phyloP scores from a whole-genome alignment of 768 basidiomycete genomes.

The Tulasnella sp. region DNA sequence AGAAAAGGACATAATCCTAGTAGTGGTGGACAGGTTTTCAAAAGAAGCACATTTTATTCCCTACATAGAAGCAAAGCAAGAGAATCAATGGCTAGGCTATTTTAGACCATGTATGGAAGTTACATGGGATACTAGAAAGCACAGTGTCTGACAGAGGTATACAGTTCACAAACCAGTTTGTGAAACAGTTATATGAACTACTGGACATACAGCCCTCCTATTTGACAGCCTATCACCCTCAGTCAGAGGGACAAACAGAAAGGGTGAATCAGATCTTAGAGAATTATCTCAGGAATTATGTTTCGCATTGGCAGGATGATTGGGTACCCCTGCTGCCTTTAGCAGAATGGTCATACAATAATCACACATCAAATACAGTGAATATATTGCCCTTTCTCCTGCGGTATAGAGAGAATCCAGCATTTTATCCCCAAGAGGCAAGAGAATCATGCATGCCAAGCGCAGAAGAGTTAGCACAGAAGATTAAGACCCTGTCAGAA shows the following conservation, averaged over 20 bases:
- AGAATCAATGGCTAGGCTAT: constrained; percentile 30
- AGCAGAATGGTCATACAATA: constrained; percentile 36
- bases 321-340: constrained; percentile 33
- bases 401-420: constrained; percentile 25
- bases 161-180: constrained; percentile 8
- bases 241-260: constrained; percentile 34
- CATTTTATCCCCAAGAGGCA: not conserved
- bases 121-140: constrained; percentile 2
- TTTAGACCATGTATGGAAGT: constrained; percentile 29
- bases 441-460: not conserved
- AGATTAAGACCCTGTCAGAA: not conserved
- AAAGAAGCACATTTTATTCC: constrained; percentile 36
- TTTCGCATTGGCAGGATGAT: constrained; percentile 33
- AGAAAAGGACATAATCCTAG: constrained; percentile 25
- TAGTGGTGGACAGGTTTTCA: constrained; percentile 34
- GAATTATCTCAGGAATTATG: constrained; percentile 29
- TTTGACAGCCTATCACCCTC: constrained; percentile 36
- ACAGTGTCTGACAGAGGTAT: constrained; percentile 12
- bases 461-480: constrained; percentile 1
- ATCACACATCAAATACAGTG: constrained; percentile 27
- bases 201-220: constrained; percentile 21
- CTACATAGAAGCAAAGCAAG: constrained; percentile 23
- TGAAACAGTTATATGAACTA: constrained; percentile 19
- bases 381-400: constrained; percentile 32
- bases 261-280: constrained; percentile 28